Conservation (phyloP, 257 asterid genomes). For the Plantago elongata region DNA sequence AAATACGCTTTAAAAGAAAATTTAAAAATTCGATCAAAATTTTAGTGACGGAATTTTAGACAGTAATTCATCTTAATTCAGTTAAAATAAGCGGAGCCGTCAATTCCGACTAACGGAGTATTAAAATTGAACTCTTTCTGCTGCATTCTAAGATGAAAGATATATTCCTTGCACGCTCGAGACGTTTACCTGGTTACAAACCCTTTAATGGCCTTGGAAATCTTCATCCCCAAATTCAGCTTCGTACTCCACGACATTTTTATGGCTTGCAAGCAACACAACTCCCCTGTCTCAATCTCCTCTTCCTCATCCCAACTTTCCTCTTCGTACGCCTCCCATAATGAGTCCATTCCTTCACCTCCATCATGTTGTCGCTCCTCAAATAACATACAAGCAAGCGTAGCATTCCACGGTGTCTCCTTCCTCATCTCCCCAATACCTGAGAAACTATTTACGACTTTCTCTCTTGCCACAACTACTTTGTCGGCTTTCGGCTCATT, state of each 20-base stretch:
- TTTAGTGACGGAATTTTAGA: too few relatives aligned
- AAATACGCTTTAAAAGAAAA: too few relatives aligned
- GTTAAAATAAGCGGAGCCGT: too few relatives aligned
- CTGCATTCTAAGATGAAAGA: too few relatives aligned
- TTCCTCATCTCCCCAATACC: slow-evolving; percentile 60
- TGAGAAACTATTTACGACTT: slow-evolving; percentile 23
- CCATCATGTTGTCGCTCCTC: slow-evolving; percentile 53
- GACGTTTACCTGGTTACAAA: too few relatives aligned
- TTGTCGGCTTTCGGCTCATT: slow-evolving; percentile 17
- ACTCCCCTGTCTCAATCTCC: slow-evolving; percentile 28
- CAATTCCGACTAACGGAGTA: too few relatives aligned
- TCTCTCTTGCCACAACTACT: slow-evolving; percentile 19
- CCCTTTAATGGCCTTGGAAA: slow-evolving; percentile 78
- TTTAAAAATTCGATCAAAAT: too few relatives aligned
- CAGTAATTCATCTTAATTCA: too few relatives aligned
- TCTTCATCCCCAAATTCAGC: slow-evolving; percentile 66
- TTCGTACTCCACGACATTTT: slow-evolving; percentile 63
- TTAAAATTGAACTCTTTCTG: too few relatives aligned
- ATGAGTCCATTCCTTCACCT: slow-evolving; percentile 75
- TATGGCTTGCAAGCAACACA: slow-evolving; percentile 76
- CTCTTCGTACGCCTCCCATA: slow-evolving; percentile 77
- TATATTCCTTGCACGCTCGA: too few relatives aligned
- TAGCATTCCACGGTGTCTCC: slow-evolving; percentile 78
- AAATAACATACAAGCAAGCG: slow-evolving; percentile 71
- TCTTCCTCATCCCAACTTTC: slow-evolving; percentile 20